Base-by-base conservation (phyloP, 371 early-diverging fungal species). In the Apophysomyces trapeziformis region DNA sequence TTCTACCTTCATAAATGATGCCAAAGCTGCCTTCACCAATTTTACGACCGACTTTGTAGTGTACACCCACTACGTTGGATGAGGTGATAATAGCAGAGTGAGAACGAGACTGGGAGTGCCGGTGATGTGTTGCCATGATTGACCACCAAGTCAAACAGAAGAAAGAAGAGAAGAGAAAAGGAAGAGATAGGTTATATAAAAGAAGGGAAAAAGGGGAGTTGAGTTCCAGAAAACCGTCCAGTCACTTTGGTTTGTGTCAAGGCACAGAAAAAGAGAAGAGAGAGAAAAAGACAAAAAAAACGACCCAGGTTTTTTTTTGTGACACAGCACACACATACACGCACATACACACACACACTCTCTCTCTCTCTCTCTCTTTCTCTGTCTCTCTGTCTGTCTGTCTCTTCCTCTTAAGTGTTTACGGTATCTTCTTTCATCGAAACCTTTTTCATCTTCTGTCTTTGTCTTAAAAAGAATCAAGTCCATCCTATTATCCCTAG, bases 1-100 rank as follows among this genome's bases (percentile, higher is more conserved):
- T 26, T 26, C 32, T 85, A 92, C 97, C 97, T 89, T 96, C 95
- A 79, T 96, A 97, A 70, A 97, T 96, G 75, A 95, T 90, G 50
- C 97, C 97, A 85, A 97, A 97, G 69, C 90, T 89, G 38, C 97
- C 97, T 76, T 96, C 96, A 57, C 96, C 97, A 82, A 97, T 95
- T 84, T 93, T 93, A 72, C 90, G 90, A 54, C 95, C 95, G 38
- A 97, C 94, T 64, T 85, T 88, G 80, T 92, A 96, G 75, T 96
- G 96, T 8, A 93, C 94, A 16, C 97, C 97, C 36, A 96, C 95
- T 43, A 87, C 83, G 63, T 85, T 87, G 60, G 67, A 65, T 32
- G 69, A 50, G 21, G 54, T 11, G 21, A n/a, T 21, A 21, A 50
- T 50, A 7, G 54, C 16, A 7, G 54, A n/a, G 21, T 50, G 21